phyloP scores from a whole-genome alignment of 305 asterid genomes.

The Fraxinus sp. region DNA sequence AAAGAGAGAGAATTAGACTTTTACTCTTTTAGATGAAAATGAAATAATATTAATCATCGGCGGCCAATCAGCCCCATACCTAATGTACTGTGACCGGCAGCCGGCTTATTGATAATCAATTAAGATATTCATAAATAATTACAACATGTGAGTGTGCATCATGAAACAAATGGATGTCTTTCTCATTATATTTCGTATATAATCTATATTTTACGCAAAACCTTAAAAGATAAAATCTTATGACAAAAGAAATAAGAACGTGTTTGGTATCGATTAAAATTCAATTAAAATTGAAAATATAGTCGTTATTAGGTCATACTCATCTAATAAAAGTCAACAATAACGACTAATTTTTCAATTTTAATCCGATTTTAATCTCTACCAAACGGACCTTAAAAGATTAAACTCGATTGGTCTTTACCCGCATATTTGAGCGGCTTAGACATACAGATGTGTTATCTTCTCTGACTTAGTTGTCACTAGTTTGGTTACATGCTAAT shows the following conservation, averaged over 20 bases:
- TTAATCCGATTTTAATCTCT: too few relatives aligned
- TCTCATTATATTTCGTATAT: not conserved
- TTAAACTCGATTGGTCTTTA: too few relatives aligned
- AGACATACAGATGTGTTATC: slow-evolving; percentile 41
- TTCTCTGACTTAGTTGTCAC: slow-evolving; percentile 52
- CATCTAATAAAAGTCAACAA: too few relatives aligned
- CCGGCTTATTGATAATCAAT: not conserved
- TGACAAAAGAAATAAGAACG: too few relatives aligned
- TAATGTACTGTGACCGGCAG: not conserved
- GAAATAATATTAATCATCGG: not conserved
- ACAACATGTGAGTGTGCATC: not conserved
- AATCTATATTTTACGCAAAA: slow-evolving; percentile 9
- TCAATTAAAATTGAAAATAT: too few relatives aligned
- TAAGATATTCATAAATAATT: not conserved
- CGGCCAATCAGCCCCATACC: not conserved
- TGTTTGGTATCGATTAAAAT: too few relatives aligned
- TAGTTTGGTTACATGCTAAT: slow-evolving; percentile 70
- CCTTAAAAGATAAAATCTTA: too few relatives aligned
- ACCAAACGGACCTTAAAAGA: too few relatives aligned
- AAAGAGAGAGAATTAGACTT: too few relatives aligned
- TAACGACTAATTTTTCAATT: too few relatives aligned
- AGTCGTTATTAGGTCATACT: too few relatives aligned
- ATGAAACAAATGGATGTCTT: not conserved
- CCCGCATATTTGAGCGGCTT: too few relatives aligned
- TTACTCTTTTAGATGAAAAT: not conserved